Conservation (phyloP, 2,329 filamentous ascomycete species). For the Arthroderma sp. region DNA sequence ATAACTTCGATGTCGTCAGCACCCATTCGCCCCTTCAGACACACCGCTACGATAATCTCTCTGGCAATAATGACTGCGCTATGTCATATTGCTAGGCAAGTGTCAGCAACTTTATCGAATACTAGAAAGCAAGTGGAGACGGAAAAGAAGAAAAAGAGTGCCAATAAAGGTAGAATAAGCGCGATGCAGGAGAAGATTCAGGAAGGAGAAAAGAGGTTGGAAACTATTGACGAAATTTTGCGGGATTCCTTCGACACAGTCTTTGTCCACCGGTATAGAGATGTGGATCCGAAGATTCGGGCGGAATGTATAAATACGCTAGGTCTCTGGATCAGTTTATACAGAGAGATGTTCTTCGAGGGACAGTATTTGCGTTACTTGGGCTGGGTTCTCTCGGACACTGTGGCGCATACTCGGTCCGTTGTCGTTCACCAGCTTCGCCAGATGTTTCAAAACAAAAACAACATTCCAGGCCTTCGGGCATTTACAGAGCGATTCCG, state of each 20-base stretch:
- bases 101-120: slow-evolving; percentile 60
- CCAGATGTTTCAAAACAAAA: slow-evolving; percentile 64
- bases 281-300: slow-evolving; percentile 79
- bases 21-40: slow-evolving; percentile 74
- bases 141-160: slow-evolving; percentile 56
- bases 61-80: slow-evolving; percentile 67
- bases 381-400: slow-evolving; percentile 88
- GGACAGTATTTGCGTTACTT: slow-evolving; percentile 83
- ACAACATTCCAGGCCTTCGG: slow-evolving; percentile 62
- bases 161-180: slow-evolving; percentile 65
- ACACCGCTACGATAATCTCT: slow-evolving; percentile 79
- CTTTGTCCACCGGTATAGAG: slow-evolving; percentile 90
- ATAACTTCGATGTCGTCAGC: slow-evolving; percentile 83
- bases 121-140: slow-evolving; percentile 65
- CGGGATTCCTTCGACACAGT: slow-evolving; percentile 83
- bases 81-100: slow-evolving; percentile 56
- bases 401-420: slow-evolving; percentile 57
- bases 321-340: slow-evolving; percentile 72
- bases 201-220: slow-evolving; percentile 56
- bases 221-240: slow-evolving; percentile 57
- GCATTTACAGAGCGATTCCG: slow-evolving; percentile 91
- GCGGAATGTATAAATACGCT: slow-evolving; percentile 78
- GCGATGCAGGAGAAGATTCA: slow-evolving; percentile 60
- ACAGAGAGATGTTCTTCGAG: slow-evolving; percentile 82
- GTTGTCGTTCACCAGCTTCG: slow-evolving; percentile 76